A percentile compares a stretch with the other conserved stretches of the same genome.
These are phyloP conservation scores for Chara braunii DNA, from an alignment of 139 green algal species.

Conservation along the genomic window DNA sequence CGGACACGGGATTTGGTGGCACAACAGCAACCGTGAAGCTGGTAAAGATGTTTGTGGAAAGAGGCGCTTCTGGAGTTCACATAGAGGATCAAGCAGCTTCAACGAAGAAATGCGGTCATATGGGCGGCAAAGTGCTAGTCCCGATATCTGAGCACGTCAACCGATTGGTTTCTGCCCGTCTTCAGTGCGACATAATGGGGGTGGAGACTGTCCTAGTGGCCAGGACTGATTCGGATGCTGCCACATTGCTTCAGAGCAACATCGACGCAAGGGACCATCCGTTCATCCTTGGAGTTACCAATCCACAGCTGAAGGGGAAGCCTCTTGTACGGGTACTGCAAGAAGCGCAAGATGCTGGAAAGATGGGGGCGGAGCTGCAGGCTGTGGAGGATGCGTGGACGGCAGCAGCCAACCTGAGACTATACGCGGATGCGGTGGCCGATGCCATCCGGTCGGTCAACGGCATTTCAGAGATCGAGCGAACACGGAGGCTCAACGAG, in stretches of 20 bases:
- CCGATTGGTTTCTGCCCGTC: conserved; percentile 12
- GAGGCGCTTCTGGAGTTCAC: conserved; percentile 35
- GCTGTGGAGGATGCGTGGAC: conserved; percentile 33
- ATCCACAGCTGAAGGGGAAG: conserved; percentile 8
- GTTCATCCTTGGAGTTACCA: conserved; percentile 69
- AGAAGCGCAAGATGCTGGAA: conserved; percentile 16
- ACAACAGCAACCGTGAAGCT: conserved; percentile 79
- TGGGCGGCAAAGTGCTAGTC: conserved; percentile 42
- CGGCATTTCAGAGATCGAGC: conserved; percentile 21
- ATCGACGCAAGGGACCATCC: conserved; percentile 65
- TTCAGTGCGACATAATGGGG: conserved; percentile 39
- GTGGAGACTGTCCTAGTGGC: conserved; percentile 49
- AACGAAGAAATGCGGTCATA: conserved; percentile 46
- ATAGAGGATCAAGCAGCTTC: conserved; percentile 40
- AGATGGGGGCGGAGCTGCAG: conserved; percentile 33
- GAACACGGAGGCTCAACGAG: conserved; percentile 13
- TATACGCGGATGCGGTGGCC: conserved; percentile 17
- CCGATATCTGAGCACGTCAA: conserved; percentile 36
- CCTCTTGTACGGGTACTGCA: conserved; percentile 21
- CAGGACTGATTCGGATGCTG: conserved; percentile 63
- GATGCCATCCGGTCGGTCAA: conserved; percentile 21
- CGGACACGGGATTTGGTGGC: conserved; percentile 78
- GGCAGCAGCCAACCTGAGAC: conserved; percentile 5
- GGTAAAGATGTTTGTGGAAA: conserved; percentile 48
- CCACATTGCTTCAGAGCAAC: conserved; percentile 75